phyloP scores from a whole-genome alignment of 1,284 basidiomycete genomes.

The Cryptococcus deneoformans region DNA sequence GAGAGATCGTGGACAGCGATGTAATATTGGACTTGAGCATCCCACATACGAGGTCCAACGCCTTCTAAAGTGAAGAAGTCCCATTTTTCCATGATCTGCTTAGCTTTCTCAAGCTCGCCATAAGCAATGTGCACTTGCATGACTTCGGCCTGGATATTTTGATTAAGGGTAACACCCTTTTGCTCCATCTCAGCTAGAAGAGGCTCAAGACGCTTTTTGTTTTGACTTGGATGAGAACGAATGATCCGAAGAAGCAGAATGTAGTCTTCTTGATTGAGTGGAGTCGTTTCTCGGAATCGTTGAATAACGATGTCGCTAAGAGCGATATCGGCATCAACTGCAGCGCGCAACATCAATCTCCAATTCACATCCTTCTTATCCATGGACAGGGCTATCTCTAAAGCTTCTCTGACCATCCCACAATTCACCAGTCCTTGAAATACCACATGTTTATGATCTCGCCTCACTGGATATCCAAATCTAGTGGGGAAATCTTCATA shows the following conservation, averaged over 20 bases:
- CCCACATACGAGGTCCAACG: conserved; percentile 10
- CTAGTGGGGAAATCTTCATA: conserved; percentile 10
- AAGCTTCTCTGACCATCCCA: conserved; percentile 9
- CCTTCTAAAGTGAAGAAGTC: background rate
- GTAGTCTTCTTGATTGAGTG: conserved; percentile 3
- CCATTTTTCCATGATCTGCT: conserved; percentile 8
- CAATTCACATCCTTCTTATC: conserved; percentile 3
- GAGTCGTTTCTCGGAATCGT: background rate
- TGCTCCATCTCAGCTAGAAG: conserved; percentile 3
- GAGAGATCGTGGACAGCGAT: conserved; percentile 14
- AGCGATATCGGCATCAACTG: conserved; percentile 1
- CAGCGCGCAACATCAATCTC: conserved; percentile 11
- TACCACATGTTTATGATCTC: conserved; percentile 1
- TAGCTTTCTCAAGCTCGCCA: conserved; percentile 13
- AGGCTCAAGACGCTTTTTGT: background rate
- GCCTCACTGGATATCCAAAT: conserved; percentile 5
- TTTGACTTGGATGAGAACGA: background rate
- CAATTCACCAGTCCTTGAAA: conserved; percentile 2
- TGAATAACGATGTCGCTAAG: conserved; percentile 3
- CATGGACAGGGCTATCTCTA: conserved; percentile 5
- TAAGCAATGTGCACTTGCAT: conserved; percentile 13
- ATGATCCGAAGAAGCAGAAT: conserved; percentile 4
- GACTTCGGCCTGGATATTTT: conserved; percentile 13
- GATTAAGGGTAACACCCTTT: conserved; percentile 7
- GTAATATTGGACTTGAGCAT: conserved; percentile 12